Base-by-base conservation (phyloP, 2,329 filamentous ascomycete species). In the Onygenales sp. region DNA sequence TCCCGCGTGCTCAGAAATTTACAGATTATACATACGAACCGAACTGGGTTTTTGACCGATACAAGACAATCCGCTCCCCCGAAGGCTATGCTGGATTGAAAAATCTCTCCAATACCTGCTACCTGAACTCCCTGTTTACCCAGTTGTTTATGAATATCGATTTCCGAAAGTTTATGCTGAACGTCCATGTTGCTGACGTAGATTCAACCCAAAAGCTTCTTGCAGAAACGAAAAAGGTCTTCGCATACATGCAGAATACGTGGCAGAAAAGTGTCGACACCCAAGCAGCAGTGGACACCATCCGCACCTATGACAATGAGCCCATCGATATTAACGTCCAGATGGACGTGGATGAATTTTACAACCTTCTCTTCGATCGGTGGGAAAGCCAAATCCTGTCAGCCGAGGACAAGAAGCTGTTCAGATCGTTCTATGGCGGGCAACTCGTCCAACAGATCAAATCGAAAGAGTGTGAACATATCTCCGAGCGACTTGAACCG, bases 331-430 rank as follows among this genome's bases (percentile, higher is more conserved):
- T 94, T 31, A 83, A 85, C 53, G 83, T 87, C 55, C 93, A 98
- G 68, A 97, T 98, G 88, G 93, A 98, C 65, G 93, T 96, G 4
- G 93, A 97, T 61, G 91, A 96, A 66, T 98, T 97, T 66, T 97
- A 94, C 73, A 95, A 93, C 63, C 78, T 95, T 4, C 78, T 98
- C 0, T 93, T 97, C 62, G 90, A 95, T 67, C 82, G 90, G 31
- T 90, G 90, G 81, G 94, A 98, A 65, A 81, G 82, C 7, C 88
- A 95, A 63, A 82, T 97, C 58, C 69, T 79, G 14, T 78, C 80
- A 8, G 70, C 76, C 2, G 77, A 83, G n/a, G 81, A 83, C 36
- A 95, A 88, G 68, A 83, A 81, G 58, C 73, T 71, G 21, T 86
- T 98, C 58, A 82, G 87, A 49, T 84, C 84, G 0, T 93, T 97